Evolutionary conservation across 2,329 filamentous ascomycete species (phyloP).

Genomic region (Aspergillus flavus): DNA sequence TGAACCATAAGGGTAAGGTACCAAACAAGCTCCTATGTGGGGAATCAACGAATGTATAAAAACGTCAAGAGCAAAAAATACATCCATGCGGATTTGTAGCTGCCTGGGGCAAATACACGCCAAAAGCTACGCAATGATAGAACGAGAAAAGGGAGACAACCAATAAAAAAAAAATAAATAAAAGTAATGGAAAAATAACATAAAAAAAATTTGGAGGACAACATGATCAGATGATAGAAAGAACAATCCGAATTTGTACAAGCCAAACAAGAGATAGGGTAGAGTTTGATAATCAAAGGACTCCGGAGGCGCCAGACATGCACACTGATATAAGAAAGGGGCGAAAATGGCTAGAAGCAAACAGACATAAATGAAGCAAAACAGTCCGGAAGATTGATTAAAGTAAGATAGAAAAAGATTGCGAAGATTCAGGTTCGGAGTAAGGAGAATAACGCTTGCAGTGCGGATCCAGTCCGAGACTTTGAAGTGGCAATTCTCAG

Average conservation of each 20-base stretch:
- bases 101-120: constrained; percentile 14
- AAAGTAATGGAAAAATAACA: too few relatives aligned
- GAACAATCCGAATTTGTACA: constrained; percentile 19
- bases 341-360: neutral
- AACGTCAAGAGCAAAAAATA: constrained; percentile 11
- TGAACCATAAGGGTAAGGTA: constrained; percentile 11
- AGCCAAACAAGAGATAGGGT: constrained; percentile 14
- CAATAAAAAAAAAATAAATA: constrained; percentile 8
- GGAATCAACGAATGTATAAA: constrained; percentile 13
- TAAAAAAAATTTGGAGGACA: constrained; percentile 4
- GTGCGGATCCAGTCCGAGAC: constrained; percentile 24
- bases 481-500: constrained; percentile 5
- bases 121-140: constrained; percentile 10
- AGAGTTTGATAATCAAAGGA: constrained; percentile 20
- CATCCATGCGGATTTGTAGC: constrained; percentile 17
- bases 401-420: neutral
- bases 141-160: neutral
- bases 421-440: constrained; percentile 4
- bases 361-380: neutral
- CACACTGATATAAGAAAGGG: constrained; percentile 17
- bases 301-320: constrained; percentile 32
- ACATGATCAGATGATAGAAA: constrained; percentile 19
- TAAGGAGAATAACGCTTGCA: constrained; percentile 13
- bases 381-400: neutral
- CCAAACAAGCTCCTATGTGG: constrained; percentile 17